Percentiles rank a stretch among this genome's conserved stretches.
Conservation (phyloP, 2,329 filamentous ascomycete genomes). For the Ophiostoma ulmi region DNA sequence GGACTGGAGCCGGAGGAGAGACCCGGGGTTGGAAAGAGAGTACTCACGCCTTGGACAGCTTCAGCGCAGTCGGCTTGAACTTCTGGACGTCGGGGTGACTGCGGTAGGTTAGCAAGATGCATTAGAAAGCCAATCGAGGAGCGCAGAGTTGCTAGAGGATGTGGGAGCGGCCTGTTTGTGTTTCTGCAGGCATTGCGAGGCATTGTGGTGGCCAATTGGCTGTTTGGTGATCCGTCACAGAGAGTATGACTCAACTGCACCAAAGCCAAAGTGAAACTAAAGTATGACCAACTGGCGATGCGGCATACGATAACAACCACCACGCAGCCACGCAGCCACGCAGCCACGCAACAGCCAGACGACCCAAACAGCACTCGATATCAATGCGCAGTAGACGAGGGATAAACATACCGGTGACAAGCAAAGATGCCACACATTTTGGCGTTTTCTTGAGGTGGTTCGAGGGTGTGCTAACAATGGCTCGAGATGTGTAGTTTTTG, state of each 20-base stretch:
- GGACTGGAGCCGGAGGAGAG: not conserved
- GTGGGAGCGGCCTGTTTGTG: not conserved
- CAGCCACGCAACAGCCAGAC: not conserved
- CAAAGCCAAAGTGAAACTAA: constrained; percentile 24
- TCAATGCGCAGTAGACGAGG: not conserved
- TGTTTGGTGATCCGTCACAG: constrained; percentile 22
- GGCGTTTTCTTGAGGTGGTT: constrained; percentile 19
- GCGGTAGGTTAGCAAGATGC: constrained; percentile 22
- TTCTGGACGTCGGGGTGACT: constrained; percentile 90
- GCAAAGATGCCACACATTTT: constrained; percentile 95
- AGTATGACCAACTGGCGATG: not conserved
- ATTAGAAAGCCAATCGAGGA: constrained; percentile 11
- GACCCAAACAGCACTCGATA: not conserved
- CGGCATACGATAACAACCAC: constrained; percentile 3
- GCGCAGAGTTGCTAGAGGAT: no score
- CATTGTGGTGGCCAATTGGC: not conserved
- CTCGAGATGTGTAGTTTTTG: constrained; percentile 2
- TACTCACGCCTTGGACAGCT: constrained; percentile 87
- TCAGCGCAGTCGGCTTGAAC: constrained; percentile 92
- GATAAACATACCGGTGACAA: constrained; percentile 70
- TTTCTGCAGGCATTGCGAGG: not conserved
- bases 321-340: not conserved
- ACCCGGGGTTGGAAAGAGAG: not conserved
- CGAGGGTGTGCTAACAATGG: not conserved
- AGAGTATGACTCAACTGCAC: constrained; percentile 29